Conservation (phyloP, 2,329 filamentous ascomycete species). For the Neopestalotiopsis sp. region DNA sequence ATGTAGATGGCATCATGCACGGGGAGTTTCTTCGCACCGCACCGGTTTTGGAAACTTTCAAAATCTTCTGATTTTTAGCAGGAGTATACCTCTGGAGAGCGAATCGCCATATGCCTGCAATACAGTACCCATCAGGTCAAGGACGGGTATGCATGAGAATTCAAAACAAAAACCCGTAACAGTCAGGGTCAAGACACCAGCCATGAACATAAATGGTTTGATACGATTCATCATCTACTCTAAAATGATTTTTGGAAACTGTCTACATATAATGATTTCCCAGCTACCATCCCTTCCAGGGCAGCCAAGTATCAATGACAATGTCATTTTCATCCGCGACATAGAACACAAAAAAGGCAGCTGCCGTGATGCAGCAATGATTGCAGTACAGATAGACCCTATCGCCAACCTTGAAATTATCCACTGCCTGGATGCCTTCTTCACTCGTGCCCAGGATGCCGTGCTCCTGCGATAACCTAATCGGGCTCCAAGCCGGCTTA, state of each 20-base stretch:
- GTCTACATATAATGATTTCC: no score
- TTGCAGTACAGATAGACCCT: constrained; percentile 14
- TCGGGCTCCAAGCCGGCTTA: background rate
- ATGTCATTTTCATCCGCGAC: constrained; percentile 11
- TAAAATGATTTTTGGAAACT: no score
- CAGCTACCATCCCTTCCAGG: constrained; percentile 14
- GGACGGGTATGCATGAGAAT: no score
- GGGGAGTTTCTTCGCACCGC: background rate
- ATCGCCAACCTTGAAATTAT: constrained; percentile 5
- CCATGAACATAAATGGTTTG: no score
- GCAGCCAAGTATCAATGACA: constrained; percentile 10
- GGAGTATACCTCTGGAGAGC: background rate
- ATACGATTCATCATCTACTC: no score
- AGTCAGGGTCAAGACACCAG: no score
- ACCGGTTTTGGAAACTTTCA: background rate
- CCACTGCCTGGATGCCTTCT: background rate
- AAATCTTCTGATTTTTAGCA: background rate
- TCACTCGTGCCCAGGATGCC: background rate
- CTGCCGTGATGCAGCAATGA: constrained; percentile 12
- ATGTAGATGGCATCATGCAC: background rate
- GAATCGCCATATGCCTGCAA: background rate
- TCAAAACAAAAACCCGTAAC: no score
- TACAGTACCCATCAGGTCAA: no score
- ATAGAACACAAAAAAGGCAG: constrained; percentile 11
- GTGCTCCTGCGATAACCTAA: constrained; percentile 15